Base-by-base conservation (phyloP, 2,329 filamentous ascomycete genomes). In the Phaeosphaeriaceae sp. region DNA sequence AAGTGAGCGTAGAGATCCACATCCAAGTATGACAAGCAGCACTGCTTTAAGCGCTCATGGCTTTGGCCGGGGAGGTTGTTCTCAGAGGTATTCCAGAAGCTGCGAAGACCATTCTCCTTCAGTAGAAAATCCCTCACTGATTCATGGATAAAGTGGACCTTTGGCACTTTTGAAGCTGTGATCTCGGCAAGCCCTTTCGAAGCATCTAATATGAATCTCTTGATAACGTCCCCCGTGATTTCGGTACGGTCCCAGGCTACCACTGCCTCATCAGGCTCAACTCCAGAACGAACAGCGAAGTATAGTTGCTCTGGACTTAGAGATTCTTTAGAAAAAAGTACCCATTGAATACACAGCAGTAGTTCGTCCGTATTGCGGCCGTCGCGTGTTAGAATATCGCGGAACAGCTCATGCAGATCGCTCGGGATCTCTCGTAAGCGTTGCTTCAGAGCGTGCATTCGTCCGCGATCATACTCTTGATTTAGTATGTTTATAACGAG, bases 371-470 rank as follows among this genome's bases (percentile, higher is more conserved):
- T 46, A 16, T 50, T 49, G 20, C 38, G 21, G 2, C 44, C 23
- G 17, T 87, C 82, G 13, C 80, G 73, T 0, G 46, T 74, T 12
- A 61, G 26, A 3, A 58, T 58, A n/a, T 81, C 69, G 3, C 68
- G 70, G 50, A 87, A 86, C 0, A 87, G 56, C 0, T 79, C 68
- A 28, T 72, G 60, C 0, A 87, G 66, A 0, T 70, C 23, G 11
- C 23, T 9, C 2, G 23, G 23, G 23, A 26, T 26, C 23, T 26
- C 23, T 26, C 4, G 23, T 26, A 26, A 26, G 6, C 23, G 23
- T 26, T 26, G 23, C 23, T 26, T 26, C 23, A 26, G 23, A 26
- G 23, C 23, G 23, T 26, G 23, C 23, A 26, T 26, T 9, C 23
- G 23, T 26, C 23, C 23, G 11, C 23, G 23, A 26, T 26, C 23